These are phyloP conservation scores for Podaxis mareebaensis DNA, from an alignment of 768 basidiomycete species.

Conservation along the genomic window DNA sequence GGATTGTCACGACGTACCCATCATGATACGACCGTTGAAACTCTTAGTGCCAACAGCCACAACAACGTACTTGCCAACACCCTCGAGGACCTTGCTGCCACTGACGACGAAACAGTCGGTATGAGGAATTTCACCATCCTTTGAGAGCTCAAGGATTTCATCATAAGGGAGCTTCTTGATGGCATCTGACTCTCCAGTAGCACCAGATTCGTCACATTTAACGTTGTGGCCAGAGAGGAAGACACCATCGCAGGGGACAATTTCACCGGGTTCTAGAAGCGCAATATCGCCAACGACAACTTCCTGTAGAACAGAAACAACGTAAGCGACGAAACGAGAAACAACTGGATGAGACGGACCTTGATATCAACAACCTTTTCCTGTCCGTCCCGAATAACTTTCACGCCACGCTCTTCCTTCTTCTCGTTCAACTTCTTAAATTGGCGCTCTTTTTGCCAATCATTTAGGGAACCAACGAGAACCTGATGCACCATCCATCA, in stretches of 20 bases:
- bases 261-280: slow-evolving; percentile 91
- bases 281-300: slow-evolving; percentile 94
- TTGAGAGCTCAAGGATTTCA: slow-evolving; percentile 60
- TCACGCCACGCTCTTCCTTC: slow-evolving; percentile 91
- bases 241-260: slow-evolving; percentile 94
- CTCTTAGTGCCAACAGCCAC: slow-evolving; percentile 90
- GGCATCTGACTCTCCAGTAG: slow-evolving; percentile 95
- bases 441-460: slow-evolving; percentile 98
- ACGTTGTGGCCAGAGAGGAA: slow-evolving; percentile 93
- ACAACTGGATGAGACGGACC: slow-evolving; percentile 35
- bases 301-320: slow-evolving; percentile 49
- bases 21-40: slow-evolving; percentile 97
- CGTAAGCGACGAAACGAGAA: slow-evolving; percentile 7
- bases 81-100: slow-evolving; percentile 92
- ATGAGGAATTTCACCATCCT: slow-evolving; percentile 44
- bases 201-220: slow-evolving; percentile 93
- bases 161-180: slow-evolving; percentile 85
- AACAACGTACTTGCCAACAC: slow-evolving; percentile 90
- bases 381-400: slow-evolving; percentile 72
- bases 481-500: slow-evolving; percentile 43
- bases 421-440: slow-evolving; percentile 91
- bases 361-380: slow-evolving; percentile 82
- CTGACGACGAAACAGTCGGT: slow-evolving; percentile 91
- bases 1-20: slow-evolving; percentile 59
- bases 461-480: slow-evolving; percentile 91